Base-by-base conservation (phyloP, 208 protist species). In the Phytomonas francai region DNA sequence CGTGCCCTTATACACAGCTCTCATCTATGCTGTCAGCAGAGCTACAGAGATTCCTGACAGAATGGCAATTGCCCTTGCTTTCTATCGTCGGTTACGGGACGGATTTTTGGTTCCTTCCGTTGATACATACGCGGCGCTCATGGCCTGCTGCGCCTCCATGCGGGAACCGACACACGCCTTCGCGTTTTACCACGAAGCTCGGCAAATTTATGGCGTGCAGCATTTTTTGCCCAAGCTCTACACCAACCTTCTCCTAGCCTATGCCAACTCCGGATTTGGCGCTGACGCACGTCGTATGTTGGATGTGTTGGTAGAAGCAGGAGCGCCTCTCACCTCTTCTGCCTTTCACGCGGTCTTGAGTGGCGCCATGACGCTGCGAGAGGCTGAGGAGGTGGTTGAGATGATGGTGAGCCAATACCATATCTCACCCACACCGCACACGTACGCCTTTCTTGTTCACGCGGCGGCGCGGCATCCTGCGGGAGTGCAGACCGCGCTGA, bases 101-200 rank as follows among this genome's bases (percentile, higher is more conserved):
- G 81, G 76, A 2, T 58, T 59, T 5, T 66, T 92, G 58, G 63
- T 68, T 2, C 85, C 78, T 33, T 84, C 61, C 7, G 56, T 73
- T 11, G 78, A 89, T 30, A 92, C 86, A 42, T 94, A 94, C 72
- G 80, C 84, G 5, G 89, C 86, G 12, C 78, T 94, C 33, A 91
- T 94, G 31, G 81, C 82, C 9, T 91, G 84, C 67, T 88, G 81
- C 65, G 86, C 87, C 59, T 77, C 79, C 19, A 76, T 65, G 19
- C 67, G 72, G 19, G 89, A 92, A 70, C 86, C 90, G 58, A 91
- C 80, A 42, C 85, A 86, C 16, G 83, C 85, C 63, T 93, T 95
- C 70, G 87, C 85, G 16, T 89, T 95, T 68, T 93, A 90, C 62
- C 89, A 93, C 59, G 89, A 94, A 64, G 87, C 89, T 0, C 81